Evolutionary conservation across 1,284 basidiomycete genomes (phyloP).

Genomic region (Mycosarcoma maydis): DNA sequence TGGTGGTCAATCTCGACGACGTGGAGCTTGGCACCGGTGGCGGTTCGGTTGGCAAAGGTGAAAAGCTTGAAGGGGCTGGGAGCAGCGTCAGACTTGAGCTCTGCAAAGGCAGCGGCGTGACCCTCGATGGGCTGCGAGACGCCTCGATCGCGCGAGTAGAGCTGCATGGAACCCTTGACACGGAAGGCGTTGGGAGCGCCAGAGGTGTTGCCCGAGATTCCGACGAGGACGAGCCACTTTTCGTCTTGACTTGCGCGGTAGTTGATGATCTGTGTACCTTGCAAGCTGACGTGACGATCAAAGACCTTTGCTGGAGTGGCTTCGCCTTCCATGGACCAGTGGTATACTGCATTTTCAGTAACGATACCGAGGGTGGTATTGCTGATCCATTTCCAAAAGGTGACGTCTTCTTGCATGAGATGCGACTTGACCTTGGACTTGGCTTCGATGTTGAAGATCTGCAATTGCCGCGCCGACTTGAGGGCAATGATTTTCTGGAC

Average conservation of each 20-base stretch:
- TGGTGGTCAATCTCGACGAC: conserved; percentile 98
- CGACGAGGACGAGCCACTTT: conserved; percentile 96
- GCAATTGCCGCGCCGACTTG: conserved; percentile 82
- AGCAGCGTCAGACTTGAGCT: conserved; percentile 73
- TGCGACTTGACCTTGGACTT: conserved; percentile 98
- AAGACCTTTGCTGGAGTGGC: conserved; percentile 88
- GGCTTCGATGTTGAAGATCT: conserved; percentile 97
- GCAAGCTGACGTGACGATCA: conserved; percentile 93
- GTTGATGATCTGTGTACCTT: conserved; percentile 97
- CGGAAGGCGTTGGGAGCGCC: conserved; percentile 74
- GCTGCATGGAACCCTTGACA: conserved; percentile 81
- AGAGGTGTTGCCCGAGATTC: conserved; percentile 88
- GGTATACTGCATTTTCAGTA: conserved; percentile 91
- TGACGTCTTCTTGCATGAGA: conserved; percentile 87
- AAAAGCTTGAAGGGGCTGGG: conserved; percentile 78
- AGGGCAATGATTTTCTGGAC: conserved; percentile 95
- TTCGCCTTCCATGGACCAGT: conserved; percentile 83
- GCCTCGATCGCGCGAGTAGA: conserved; percentile 87
- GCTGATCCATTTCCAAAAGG: conserved; percentile 99
- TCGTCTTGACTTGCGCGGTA: conserved; percentile 91
- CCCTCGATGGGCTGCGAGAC: conserved; percentile 99
- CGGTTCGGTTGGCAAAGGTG: conserved; percentile 93
- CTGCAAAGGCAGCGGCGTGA: conserved; percentile 95
- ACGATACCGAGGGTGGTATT: conserved; percentile 92
- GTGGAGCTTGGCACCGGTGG: conserved; percentile 97